These are phyloP conservation scores for Diutina catenulata DNA, from an alignment of 1,139 yeast genomes.

Conservation along the genomic window DNA sequence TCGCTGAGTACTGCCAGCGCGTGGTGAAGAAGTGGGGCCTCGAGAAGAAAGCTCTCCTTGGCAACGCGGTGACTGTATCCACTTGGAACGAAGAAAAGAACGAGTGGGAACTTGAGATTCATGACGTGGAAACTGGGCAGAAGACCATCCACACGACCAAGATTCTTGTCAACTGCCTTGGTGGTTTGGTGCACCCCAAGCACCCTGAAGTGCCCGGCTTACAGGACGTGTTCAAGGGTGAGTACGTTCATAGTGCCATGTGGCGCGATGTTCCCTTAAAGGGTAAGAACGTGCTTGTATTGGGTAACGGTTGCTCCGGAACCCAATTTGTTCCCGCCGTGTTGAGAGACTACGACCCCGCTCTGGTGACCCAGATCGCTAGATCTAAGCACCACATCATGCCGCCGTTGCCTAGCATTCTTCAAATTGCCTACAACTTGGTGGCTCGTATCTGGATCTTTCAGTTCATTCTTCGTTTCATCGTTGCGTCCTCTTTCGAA, in stretches of 20 bases:
- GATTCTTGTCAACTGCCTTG: conserved; percentile 23
- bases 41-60: conserved; percentile 18
- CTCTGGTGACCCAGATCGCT: conserved; percentile 22
- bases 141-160: conserved; percentile 15
- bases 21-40: conserved; percentile 27
- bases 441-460: conserved; percentile 18
- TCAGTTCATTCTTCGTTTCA: conserved; percentile 15
- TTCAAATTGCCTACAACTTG: conserved; percentile 15
- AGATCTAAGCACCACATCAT: conserved; percentile 28
- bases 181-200: conserved; percentile 28
- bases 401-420: conserved; percentile 25
- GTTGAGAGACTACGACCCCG: conserved; percentile 19
- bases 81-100: conserved; percentile 18
- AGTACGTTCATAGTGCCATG: conserved; percentile 35
- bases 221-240: conserved; percentile 28
- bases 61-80: conserved; percentile 18
- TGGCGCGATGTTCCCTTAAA: conserved; percentile 14
- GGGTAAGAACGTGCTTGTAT: conserved; percentile 14
- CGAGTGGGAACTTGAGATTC: conserved; percentile 25
- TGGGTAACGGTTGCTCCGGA: conserved; percentile 17
- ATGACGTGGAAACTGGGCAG: conserved; percentile 24
- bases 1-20: conserved; percentile 32
- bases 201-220: conserved; percentile 22
- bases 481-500: conserved; percentile 22
- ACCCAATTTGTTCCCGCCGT: conserved; percentile 15